Conservation (phyloP, 108 stramenopile genomes). For the Cyclotella cryptica region DNA sequence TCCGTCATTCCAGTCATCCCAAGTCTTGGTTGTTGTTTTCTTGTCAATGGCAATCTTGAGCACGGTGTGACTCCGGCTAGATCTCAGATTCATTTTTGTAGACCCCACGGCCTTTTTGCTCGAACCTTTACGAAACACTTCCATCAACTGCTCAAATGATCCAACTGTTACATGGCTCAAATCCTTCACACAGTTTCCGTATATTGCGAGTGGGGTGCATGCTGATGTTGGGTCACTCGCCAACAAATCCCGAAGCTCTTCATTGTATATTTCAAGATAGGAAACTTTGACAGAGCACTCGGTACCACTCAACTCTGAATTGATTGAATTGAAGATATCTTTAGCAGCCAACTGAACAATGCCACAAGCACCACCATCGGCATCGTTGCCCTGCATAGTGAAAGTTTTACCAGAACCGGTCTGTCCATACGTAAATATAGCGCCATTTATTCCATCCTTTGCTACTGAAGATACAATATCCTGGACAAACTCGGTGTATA, state of each 20-base stretch:
- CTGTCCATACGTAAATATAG: constrained; percentile 96
- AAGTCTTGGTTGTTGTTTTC: constrained; percentile 1
- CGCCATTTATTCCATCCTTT: constrained; percentile 94
- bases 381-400: constrained; percentile 84
- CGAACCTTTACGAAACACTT: constrained; percentile 81
- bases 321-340: constrained; percentile 80
- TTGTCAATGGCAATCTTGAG: constrained; percentile 91
- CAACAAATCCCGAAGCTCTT: constrained; percentile 96
- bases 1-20: background rate
- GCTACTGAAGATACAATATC: constrained; percentile 88
- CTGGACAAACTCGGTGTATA: constrained; percentile 86
- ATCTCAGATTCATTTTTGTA: constrained; percentile 96
- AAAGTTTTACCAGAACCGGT: constrained; percentile 93
- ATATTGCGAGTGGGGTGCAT: constrained; percentile 80
- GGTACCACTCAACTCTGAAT: constrained; percentile 56
- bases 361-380: constrained; percentile 59
- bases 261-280: constrained; percentile 99
- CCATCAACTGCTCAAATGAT: constrained; percentile 74
- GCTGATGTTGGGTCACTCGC: constrained; percentile 65
- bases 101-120: constrained; percentile 85
- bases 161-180: constrained; percentile 77
- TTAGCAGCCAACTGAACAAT: constrained; percentile 86
- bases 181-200: constrained; percentile 95
- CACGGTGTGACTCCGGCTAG: constrained; percentile 95
- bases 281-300: constrained; percentile 87